A percentile compares a stretch with the other conserved stretches of the same genome.
phyloP scores from a whole-genome alignment of 768 basidiomycete genomes.

The Pholiota microspora region DNA sequence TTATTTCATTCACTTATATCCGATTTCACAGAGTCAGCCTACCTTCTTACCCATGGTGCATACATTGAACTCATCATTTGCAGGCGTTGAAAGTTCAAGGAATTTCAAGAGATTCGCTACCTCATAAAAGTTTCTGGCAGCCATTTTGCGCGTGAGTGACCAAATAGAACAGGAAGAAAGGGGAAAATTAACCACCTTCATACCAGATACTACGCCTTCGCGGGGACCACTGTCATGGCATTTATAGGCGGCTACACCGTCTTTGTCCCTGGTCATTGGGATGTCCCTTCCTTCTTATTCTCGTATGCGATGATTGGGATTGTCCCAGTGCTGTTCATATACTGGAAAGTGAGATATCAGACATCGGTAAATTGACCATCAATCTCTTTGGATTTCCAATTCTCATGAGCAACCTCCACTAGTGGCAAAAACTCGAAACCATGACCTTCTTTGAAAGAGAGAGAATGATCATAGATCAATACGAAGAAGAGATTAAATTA shows the following conservation, averaged over 20 bases:
- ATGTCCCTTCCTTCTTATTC: slow-evolving; percentile 45
- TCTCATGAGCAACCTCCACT: not conserved
- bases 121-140: slow-evolving; percentile 47
- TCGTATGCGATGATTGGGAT: slow-evolving; percentile 46
- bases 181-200: not conserved
- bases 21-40: slow-evolving; percentile 41
- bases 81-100: slow-evolving; percentile 45
- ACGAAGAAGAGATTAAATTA: slow-evolving; percentile 31
- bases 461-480: slow-evolving; percentile 38
- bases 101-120: slow-evolving; percentile 41
- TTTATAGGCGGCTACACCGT: slow-evolving; percentile 49
- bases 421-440: slow-evolving; percentile 40
- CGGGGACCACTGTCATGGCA: slow-evolving; percentile 43
- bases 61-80: not conserved
- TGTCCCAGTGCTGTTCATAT: slow-evolving; percentile 39
- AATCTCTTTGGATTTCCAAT: not conserved
- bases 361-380: slow-evolving; percentile 33
- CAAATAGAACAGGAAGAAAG: not conserved
- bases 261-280: slow-evolving; percentile 51
- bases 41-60: not conserved
- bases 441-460: slow-evolving; percentile 47
- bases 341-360: slow-evolving; percentile 42
- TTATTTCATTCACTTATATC: slow-evolving; percentile 46
- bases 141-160: slow-evolving; percentile 44
- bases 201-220: slow-evolving; percentile 40